These are phyloP conservation scores for Trypanosoma scelopori DNA, from an alignment of 208 protist genomes.

Conservation along the genomic window DNA sequence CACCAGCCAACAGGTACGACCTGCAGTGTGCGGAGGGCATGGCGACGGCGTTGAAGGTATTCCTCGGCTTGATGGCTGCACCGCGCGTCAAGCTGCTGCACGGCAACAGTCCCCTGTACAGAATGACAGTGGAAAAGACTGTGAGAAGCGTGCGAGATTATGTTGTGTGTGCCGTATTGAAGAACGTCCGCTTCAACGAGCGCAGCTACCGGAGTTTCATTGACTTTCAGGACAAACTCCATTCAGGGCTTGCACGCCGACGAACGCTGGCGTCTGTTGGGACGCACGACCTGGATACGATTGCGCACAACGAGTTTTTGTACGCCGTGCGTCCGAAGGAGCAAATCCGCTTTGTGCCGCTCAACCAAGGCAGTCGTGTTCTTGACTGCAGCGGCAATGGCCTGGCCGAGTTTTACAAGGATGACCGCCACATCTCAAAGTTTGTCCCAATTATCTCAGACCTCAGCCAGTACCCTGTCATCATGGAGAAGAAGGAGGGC, in stretches of 20 bases:
- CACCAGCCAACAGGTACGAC: conserved; percentile 98
- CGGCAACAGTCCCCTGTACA: conserved; percentile 60
- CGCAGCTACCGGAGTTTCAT: conserved; percentile 97
- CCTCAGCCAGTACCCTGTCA: conserved; percentile 79
- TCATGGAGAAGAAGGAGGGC: conserved; percentile 56
- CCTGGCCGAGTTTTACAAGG: conserved; percentile 86
- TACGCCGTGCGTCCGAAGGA: conserved; percentile 76
- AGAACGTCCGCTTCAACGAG: conserved; percentile 94
- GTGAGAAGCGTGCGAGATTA: conserved; percentile 93
- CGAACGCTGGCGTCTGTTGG: conserved; percentile 98
- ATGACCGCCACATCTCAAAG: conserved; percentile 89
- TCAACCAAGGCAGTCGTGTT: conserved; percentile 77
- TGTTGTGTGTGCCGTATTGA: conserved; percentile 97
- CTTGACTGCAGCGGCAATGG: conserved; percentile 81
- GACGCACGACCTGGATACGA: conserved; percentile 99
- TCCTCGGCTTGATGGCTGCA: conserved; percentile 63
- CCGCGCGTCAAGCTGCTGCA: conserved; percentile 77
- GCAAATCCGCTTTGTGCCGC: conserved; percentile 94
- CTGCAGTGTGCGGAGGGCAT: conserved; percentile 96
- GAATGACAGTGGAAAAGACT: conserved; percentile 81
- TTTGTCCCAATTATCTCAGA: conserved; percentile 78
- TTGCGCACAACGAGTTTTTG: conserved; percentile 91
- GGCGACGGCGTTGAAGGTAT: conserved; percentile 86
- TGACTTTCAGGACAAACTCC: conserved; percentile 98
- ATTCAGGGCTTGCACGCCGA: conserved; percentile 96